Conservation (phyloP, 768 basidiomycete species). For the Trametes cinnabarina region DNA sequence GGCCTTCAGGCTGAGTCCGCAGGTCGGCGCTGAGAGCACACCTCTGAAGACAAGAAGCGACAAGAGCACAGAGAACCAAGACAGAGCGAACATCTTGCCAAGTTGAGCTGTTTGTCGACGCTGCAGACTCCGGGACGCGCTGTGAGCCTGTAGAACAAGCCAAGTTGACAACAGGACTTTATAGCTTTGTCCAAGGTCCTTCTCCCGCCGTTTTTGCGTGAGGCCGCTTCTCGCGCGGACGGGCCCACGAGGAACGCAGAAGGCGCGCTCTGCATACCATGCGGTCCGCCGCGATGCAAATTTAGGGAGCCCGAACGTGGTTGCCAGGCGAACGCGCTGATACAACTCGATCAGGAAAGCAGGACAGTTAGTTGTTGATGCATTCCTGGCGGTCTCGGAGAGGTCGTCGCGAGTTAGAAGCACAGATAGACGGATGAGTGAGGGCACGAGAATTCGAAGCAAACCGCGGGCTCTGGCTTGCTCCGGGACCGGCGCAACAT, state of each 20-base stretch:
- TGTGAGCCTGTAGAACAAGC: not conserved
- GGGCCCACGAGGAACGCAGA: slow-evolving; percentile 6
- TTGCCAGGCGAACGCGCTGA: slow-evolving; percentile 3
- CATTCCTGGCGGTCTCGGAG: slow-evolving; percentile 2
- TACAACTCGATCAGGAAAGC: not conserved
- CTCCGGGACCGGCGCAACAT: slow-evolving; percentile 3
- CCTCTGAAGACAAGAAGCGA: slow-evolving; percentile 13
- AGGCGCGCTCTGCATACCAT: slow-evolving; percentile 9
- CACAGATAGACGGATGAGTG: not conserved
- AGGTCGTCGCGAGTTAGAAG: not conserved
- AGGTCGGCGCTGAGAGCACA: slow-evolving; percentile 13
- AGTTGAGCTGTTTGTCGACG: slow-evolving; percentile 11
- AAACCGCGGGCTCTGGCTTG: not conserved
- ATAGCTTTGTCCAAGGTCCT: not conserved
- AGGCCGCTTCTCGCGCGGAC: not conserved
- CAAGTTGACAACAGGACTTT: not conserved
- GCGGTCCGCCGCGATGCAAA: not conserved
- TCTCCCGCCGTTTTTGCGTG: not conserved
- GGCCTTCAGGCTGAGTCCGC: slow-evolving; percentile 12
- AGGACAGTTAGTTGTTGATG: not conserved
- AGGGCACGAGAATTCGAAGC: not conserved
- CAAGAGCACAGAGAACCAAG: slow-evolving; percentile 13
- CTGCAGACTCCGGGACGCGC: not conserved
- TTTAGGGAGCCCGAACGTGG: not conserved
- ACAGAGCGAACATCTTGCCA: slow-evolving; percentile 15